Base-by-base conservation (phyloP, 208 protist species). In the Acanthamoeba castellanii region DNA sequence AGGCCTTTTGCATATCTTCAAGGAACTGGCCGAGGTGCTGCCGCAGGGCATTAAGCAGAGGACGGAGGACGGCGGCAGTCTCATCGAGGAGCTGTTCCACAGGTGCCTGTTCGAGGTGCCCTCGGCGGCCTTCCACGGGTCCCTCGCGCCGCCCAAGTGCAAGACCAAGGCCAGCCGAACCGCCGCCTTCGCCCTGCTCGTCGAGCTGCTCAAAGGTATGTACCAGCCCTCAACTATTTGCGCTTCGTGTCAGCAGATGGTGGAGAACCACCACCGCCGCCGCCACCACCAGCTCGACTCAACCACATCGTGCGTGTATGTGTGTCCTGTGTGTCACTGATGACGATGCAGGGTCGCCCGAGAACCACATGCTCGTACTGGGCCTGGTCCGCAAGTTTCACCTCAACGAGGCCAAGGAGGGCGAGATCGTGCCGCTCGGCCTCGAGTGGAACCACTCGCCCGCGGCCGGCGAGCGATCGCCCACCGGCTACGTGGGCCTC, bases 71-170 rank as follows among this genome's bases (percentile, higher is more conserved):
- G 47, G 87, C 34, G 61, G 37, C 27, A 50, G 50, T 34, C 50
- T 94, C 30, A n/a, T 94, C 50, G 32, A 94, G 18, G 90, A 94
- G 91, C 27, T 98, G 27, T 97, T 97, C 92, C 37, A 74, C 16
- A 9, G 97, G 52, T 98, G 96, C 84, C 91, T 98, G 3, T 98
- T 98, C 93, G 95, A 95, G 20, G 95, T 98, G 61, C 97, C 97
- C 14, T 94, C 97, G 3, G 93, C 85, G 14, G 84, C 91, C 27
- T 74, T 93, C 22, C 76, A 96, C 68, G 96, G 94, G 20, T 37
- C 94, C 5, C 37, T 32, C 7, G 95, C 95, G 30, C 97, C 97
- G 78, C 98, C 98, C 57, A 96, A 97, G 92, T 98, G 97, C 95
- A 98, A 98, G 96, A 96, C 94, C n/a, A 81, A 57, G 47, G 81